These are phyloP conservation scores for Candida hungchunana DNA, from an alignment of 805 yeast genomes.

Conservation along the genomic window DNA sequence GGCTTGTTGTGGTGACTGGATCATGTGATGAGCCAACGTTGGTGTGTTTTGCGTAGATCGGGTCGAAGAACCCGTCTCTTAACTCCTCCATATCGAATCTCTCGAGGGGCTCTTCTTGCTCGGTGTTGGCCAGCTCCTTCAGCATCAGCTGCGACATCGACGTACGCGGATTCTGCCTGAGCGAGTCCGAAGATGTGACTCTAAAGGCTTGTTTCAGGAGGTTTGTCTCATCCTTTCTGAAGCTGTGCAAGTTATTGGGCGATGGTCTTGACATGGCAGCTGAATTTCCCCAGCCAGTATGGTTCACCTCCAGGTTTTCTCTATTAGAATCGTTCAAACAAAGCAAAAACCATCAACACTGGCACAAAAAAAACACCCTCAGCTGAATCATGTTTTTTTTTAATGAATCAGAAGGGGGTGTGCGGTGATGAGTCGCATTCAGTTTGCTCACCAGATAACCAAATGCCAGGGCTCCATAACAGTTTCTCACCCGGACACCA, in stretches of 20 bases:
- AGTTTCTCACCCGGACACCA: constrained; percentile 1
- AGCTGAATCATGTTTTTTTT: too few species aligned
- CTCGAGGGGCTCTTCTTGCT: constrained; percentile 25
- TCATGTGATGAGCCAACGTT: constrained; percentile 6
- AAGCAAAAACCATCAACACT: too few species aligned
- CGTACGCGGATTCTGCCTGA: constrained; percentile 25
- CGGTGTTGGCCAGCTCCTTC: constrained; percentile 22
- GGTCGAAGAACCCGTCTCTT: constrained; percentile 47
- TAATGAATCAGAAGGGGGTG: too few species aligned
- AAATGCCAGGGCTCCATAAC: too few species aligned
- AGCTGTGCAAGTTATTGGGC: too few species aligned
- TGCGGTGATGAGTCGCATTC: too few species aligned
- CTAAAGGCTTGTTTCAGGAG: constrained; percentile 14
- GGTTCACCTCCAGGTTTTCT: too few species aligned
- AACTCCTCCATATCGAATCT: constrained; percentile 39
- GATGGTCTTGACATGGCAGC: too few species aligned
- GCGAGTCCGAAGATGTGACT: constrained; percentile 8
- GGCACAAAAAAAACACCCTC: too few species aligned
- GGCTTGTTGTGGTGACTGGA: constrained; percentile 1
- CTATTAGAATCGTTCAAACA: too few species aligned
- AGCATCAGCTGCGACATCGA: constrained; percentile 34
- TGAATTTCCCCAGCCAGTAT: background rate
- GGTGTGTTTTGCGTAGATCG: constrained; percentile 34
- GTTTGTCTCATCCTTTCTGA: constrained; percentile 7
- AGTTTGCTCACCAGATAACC: too few species aligned